Conservation (phyloP, 148 eudicot genomes). For the Amaranthus palmeri region DNA sequence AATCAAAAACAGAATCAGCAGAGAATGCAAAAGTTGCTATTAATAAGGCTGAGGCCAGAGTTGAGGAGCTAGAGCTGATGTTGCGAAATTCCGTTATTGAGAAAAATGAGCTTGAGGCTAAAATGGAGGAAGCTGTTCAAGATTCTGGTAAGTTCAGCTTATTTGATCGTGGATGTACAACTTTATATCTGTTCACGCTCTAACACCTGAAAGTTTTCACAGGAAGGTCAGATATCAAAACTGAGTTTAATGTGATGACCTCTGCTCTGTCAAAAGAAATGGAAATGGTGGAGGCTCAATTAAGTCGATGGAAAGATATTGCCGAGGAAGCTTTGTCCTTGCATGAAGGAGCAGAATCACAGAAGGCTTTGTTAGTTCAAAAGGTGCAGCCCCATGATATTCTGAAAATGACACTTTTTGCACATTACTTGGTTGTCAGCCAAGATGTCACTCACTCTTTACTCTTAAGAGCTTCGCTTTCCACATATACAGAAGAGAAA, state of each 20-base stretch:
- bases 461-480: neutral
- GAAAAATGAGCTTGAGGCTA: slow-evolving; percentile 74
- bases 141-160: slow-evolving; percentile 60
- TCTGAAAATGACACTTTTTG: neutral
- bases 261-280: slow-evolving; percentile 87
- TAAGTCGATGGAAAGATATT: slow-evolving; percentile 81
- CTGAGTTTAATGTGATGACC: slow-evolving; percentile 82
- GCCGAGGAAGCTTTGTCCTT: slow-evolving; percentile 74
- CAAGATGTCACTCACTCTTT: neutral
- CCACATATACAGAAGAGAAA: neutral
- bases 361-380: slow-evolving; percentile 43
- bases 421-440: neutral
- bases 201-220: slow-evolving; percentile 17
- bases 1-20: slow-evolving; percentile 47
- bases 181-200: neutral
- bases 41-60: slow-evolving; percentile 49
- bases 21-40: slow-evolving; percentile 42
- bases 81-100: slow-evolving; percentile 48
- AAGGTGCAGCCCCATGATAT: slow-evolving; percentile 44
- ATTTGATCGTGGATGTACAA: neutral
- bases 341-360: slow-evolving; percentile 58
- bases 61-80: slow-evolving; percentile 68
- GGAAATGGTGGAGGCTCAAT: slow-evolving; percentile 81
- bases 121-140: slow-evolving; percentile 91
- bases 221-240: slow-evolving; percentile 85